These are phyloP conservation scores for Curvularia hawaiiensis DNA, from an alignment of 2,329 filamentous ascomycete genomes.

Conservation along the genomic window DNA sequence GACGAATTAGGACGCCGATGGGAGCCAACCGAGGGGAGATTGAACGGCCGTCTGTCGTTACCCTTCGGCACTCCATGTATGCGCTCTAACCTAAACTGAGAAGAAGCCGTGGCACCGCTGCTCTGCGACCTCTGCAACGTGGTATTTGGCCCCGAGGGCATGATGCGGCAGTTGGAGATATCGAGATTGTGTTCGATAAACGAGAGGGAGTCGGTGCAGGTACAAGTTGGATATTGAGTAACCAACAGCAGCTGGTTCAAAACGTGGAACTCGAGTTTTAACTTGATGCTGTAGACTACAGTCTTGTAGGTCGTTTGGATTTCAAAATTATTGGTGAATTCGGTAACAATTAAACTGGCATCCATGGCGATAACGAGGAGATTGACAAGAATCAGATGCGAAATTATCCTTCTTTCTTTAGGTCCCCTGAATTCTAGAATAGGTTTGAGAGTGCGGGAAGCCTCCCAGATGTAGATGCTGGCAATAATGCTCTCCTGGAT, in stretches of 20 bases:
- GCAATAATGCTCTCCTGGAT: constrained; percentile 45
- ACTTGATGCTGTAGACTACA: constrained; percentile 51
- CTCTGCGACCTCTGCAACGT: background rate
- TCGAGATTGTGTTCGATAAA: background rate
- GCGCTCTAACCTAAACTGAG: background rate
- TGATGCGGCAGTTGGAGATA: background rate
- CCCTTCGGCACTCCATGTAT: background rate
- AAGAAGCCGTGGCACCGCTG: background rate
- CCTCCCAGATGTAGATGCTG: constrained; percentile 58
- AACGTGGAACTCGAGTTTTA: constrained; percentile 60
- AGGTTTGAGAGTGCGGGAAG: constrained; percentile 48
- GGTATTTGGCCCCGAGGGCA: background rate
- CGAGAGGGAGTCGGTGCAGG: background rate
- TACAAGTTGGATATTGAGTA: background rate
- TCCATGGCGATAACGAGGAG: constrained; percentile 48
- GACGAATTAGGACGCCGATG: background rate
- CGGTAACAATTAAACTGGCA: constrained; percentile 46
- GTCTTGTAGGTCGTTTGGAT: constrained; percentile 43
- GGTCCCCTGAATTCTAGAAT: constrained; percentile 13
- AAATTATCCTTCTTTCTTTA: constrained; percentile 21
- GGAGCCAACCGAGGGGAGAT: background rate
- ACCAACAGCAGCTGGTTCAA: constrained; percentile 45
- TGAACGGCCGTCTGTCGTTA: background rate
- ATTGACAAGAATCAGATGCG: constrained; percentile 47
- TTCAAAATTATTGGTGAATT: constrained; percentile 42